Base-by-base conservation (phyloP, 2,329 filamentous ascomycete genomes). In the Clarireedia homoeocarpa region DNA sequence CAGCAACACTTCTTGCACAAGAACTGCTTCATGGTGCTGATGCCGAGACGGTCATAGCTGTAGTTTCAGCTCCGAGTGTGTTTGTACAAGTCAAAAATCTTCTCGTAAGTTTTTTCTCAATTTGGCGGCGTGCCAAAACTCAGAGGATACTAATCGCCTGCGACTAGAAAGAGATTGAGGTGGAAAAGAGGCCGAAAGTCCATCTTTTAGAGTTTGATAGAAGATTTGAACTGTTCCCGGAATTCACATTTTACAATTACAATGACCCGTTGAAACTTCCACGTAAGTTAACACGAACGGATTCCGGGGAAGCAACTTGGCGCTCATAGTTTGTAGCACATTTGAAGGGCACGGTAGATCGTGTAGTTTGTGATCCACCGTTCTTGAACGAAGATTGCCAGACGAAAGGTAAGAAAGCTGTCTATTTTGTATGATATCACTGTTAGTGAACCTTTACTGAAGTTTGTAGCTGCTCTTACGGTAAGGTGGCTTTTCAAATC, bases 361-460 rank as follows among this genome's bases (percentile, higher is more conserved):
- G 83, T 53, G 78, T 92, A 58, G 85, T 91, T 54, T 81, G 80
- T 63, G 89, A 94, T 67, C 89, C 89, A 7, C 89, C 89, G 0
- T 92, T 92, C 68, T 74, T 92, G 38, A 89, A 82, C 68, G 80
- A 87, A 59, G 87, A 92, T 66, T 92, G 88, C 68, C 87, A 92
- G 69, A 89, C 86, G 0, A 91, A 90, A 75, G 75, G 85, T 86
- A 72, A 17, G 12, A 10, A 5, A 5, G 27, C 34, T 17, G 38
- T 15, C 40, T 20, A 34, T 10, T 34, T 9, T 1, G 6, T 10
- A 20, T 20, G 6, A 23, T 26, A 38, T 14, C 26, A 15, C 9
- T 5, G 7, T 23, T 14, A 20, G 10, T 6, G 6, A 12, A 42
- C 17, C 12, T 23, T 40, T 14, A 52, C 6, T 9, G 4, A 17